These are phyloP conservation scores for Pezicula rhizophila DNA, from an alignment of 2,329 filamentous ascomycete genomes.

Conservation along the genomic window DNA sequence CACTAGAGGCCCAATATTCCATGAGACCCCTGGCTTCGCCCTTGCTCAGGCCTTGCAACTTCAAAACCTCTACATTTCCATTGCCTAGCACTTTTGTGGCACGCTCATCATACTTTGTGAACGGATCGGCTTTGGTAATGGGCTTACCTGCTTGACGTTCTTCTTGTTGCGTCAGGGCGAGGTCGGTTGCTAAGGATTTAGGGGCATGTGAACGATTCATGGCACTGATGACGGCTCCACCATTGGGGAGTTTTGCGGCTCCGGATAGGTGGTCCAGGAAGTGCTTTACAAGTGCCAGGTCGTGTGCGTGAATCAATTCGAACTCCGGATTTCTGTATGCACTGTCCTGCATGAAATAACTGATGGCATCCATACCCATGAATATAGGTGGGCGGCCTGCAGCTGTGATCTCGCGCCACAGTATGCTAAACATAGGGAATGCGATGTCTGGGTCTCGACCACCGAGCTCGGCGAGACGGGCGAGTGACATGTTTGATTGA, in stretches of 20 bases:
- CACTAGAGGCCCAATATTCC: conserved; percentile 91
- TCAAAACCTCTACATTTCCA: conserved; percentile 43
- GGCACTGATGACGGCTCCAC: conserved; percentile 71
- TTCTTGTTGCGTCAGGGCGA: conserved; percentile 54
- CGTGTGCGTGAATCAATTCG: conserved; percentile 76
- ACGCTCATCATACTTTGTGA: conserved; percentile 50
- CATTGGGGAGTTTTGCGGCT: conserved; percentile 53
- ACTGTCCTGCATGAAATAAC: conserved; percentile 73
- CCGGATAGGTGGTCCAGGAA: conserved; percentile 70
- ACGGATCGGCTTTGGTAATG: conserved; percentile 45
- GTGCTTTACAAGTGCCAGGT: conserved; percentile 68
- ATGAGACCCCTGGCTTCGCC: conserved; percentile 72
- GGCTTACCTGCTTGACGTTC: conserved; percentile 33
- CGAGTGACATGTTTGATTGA: conserved; percentile 54
- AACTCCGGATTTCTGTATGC: conserved; percentile 68
- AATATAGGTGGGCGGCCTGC: conserved; percentile 52
- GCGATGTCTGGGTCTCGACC: conserved; percentile 70
- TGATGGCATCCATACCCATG: conserved; percentile 71
- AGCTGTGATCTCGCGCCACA: conserved; percentile 72
- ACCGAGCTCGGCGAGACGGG: conserved; percentile 61
- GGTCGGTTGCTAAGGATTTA: conserved; percentile 58
- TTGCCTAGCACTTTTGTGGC: conserved; percentile 47
- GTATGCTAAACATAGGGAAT: conserved; percentile 72
- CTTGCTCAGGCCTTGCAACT: conserved; percentile 64
- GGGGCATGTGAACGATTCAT: conserved; percentile 68